Base-by-base conservation (phyloP, 1,284 basidiomycete species). In the Athelia sp. region DNA sequence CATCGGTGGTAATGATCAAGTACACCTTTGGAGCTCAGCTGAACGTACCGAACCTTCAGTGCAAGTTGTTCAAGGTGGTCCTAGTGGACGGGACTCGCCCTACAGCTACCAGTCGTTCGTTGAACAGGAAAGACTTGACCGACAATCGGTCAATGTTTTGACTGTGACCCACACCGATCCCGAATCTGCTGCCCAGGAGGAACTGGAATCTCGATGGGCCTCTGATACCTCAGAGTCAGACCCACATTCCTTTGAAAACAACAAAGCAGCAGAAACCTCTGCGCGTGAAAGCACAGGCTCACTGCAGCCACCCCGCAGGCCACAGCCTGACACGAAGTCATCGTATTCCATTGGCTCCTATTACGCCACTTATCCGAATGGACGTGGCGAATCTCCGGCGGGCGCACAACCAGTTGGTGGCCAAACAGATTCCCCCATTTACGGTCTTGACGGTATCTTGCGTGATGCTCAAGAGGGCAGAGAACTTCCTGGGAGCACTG, bases 381-480 rank as follows among this genome's bases (percentile, higher is more conserved):
- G 24, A 18, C 21, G 21, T 23, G 38, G 50, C 11, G 6, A 6
- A n/a, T 40, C 36, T 40, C 13, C 26, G 6, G 19, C 22, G 1
- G 51, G 17, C 42, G 23, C 17, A 15, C 19, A 43, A 9, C 46
- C 53, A 2, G 46, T 42, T 14, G 32, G 51, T 23, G 46, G 48
- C 11, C 48, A 57, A 29, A 58, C 65, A 24, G 67, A 70, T 45
- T 79, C 77, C 8, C 77, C 78, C 1, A 61, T 79, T 3, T 78
- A 77, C 51, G 74, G 75, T 22, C 63, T 79, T 21, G 64, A 73
- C 35, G 73, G 74, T 8, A 69, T 72, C 71, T 45, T 51, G 36
- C 46, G 29, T 22, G 45, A 46, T 43, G 24, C 31, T 31, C 21
- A 47, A 18, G 35, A 42, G 47, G 22, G 45, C 47, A 38, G 48